Percentiles rank a stretch among this genome's conserved stretches.
Evolutionary conservation across 2,329 filamentous ascomycete species (phyloP).

Genomic region (Alternaria longipes): DNA sequence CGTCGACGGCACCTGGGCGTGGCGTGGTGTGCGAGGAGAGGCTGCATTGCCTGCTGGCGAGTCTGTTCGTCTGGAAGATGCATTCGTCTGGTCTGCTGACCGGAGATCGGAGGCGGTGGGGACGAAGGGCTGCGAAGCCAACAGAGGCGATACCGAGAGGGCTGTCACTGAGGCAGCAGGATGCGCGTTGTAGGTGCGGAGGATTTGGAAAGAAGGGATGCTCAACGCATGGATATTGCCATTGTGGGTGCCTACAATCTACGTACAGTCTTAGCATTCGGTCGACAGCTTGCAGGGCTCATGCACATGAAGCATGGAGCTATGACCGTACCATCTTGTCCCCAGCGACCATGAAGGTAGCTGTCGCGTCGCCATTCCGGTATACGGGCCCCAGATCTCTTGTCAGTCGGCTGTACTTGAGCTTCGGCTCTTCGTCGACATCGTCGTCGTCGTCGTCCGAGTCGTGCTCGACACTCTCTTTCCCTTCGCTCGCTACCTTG

Average conservation of each 20-base stretch:
- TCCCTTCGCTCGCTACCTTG: slow-evolving; percentile 33
- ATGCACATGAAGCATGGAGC: slow-evolving; percentile 15
- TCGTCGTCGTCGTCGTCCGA: slow-evolving; percentile 74
- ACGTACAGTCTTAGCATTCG: slow-evolving; percentile 47
- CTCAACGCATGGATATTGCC: slow-evolving; percentile 93
- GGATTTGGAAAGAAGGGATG: slow-evolving; percentile 79
- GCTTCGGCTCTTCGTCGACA: slow-evolving; percentile 89
- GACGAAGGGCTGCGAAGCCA: slow-evolving; percentile 64
- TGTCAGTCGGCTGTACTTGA: slow-evolving; percentile 92
- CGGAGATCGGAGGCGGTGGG: slow-evolving; percentile 30
- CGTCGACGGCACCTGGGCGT: slow-evolving; percentile 71
- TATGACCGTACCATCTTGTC: slow-evolving; percentile 85
- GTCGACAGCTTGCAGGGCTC: slow-evolving; percentile 70
- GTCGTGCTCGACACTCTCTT: slow-evolving; percentile 37
- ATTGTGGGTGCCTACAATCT: slow-evolving; percentile 95
- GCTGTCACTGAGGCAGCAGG: slow-evolving; percentile 83
- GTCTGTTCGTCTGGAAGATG: slow-evolving; percentile 52
- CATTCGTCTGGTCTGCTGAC: slow-evolving; percentile 44
- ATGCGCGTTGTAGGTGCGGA: slow-evolving; percentile 92
- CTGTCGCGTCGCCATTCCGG: slow-evolving; percentile 94
- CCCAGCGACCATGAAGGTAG: slow-evolving; percentile 85
- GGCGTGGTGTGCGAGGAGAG: slow-evolving; percentile 63
- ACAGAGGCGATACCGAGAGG: slow-evolving; percentile 86
- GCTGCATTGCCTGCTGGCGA: slow-evolving; percentile 49
- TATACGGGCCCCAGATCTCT: slow-evolving; percentile 82